Conservation (phyloP, 345 rosid species). For the Gossypium raimondii region DNA sequence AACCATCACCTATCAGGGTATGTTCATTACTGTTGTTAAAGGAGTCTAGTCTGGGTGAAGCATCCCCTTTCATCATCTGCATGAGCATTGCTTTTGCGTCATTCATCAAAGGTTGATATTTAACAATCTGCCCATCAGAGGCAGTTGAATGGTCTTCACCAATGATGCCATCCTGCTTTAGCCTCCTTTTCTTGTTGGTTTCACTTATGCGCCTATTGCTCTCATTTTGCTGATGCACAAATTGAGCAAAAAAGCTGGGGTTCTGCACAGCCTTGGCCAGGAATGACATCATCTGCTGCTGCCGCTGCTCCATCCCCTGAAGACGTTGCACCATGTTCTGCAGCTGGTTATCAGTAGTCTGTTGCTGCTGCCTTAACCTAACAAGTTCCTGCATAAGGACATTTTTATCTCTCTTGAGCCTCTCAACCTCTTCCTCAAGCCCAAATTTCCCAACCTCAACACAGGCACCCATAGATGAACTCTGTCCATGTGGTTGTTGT, state of each 20-base stretch:
- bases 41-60: conserved; percentile 50
- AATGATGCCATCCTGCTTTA: conserved; percentile 59
- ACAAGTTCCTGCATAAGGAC: conserved; percentile 99
- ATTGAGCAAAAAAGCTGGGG: conserved; percentile 89
- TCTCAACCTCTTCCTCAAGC: conserved; percentile 93
- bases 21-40: conserved; percentile 39
- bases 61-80: conserved; percentile 58
- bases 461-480: conserved; percentile 75
- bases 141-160: conserved; percentile 43
- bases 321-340: conserved; percentile 87
- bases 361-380: conserved; percentile 92
- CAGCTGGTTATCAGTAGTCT: conserved; percentile 79
- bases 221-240: conserved; percentile 93
- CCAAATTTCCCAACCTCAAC: conserved; percentile 99
- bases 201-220: conserved; percentile 70
- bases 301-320: conserved; percentile 98
- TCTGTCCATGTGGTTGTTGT: conserved; percentile 61
- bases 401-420: conserved; percentile 97
- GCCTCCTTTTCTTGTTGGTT: conserved; percentile 82
- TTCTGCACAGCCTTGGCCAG: conserved; percentile 93
- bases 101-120: conserved; percentile 73
- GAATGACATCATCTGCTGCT: conserved; percentile 97
- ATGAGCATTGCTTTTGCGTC: conserved; percentile 68
- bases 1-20: conserved; percentile 46
- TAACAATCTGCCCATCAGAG: conserved; percentile 87